A percentile compares a stretch with the other conserved stretches of the same genome.
These are phyloP conservation scores for Penicillium maclennaniae DNA, from an alignment of 495 filamentous ascomycete species.

Conservation along the genomic window DNA sequence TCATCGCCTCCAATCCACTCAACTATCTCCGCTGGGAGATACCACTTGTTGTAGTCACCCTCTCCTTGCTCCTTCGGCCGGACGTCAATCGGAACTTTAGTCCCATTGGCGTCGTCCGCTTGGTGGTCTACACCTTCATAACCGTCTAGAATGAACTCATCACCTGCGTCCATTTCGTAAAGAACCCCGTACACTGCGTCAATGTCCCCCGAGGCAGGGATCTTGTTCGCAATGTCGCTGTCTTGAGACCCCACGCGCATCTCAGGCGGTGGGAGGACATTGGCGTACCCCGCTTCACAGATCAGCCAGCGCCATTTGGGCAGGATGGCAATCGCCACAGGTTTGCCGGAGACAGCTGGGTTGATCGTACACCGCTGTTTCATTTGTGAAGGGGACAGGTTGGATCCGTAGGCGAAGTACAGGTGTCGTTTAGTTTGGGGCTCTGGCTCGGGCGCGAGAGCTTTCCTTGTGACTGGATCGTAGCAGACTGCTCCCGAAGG, in stretches of 20 bases:
- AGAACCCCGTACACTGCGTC: constrained; percentile 56
- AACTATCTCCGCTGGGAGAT: constrained; percentile 29
- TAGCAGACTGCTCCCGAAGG: background rate
- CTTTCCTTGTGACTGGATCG: constrained; percentile 3
- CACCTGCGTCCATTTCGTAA: constrained; percentile 47
- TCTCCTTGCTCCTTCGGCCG: constrained; percentile 38
- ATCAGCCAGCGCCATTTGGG: constrained; percentile 61
- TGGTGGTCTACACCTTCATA: constrained; percentile 41
- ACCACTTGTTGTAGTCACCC: constrained; percentile 41
- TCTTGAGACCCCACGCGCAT: constrained; percentile 26
- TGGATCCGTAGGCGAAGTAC: constrained; percentile 75
- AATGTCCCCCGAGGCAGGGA: constrained; percentile 20
- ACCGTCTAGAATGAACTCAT: constrained; percentile 38
- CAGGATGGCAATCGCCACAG: constrained; percentile 45
- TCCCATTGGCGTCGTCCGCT: constrained; percentile 9
- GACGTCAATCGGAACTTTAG: constrained; percentile 32
- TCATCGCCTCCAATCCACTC: constrained; percentile 30
- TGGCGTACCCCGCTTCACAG: constrained; percentile 65
- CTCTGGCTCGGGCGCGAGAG: background rate
- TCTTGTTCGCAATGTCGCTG: constrained; percentile 10
- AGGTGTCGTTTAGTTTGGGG: constrained; percentile 24
- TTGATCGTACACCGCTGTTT: constrained; percentile 52
- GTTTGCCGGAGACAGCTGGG: constrained; percentile 46
- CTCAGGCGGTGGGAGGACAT: constrained; percentile 47
- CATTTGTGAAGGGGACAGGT: constrained; percentile 69